Evolutionary conservation across 176 grass and related monocot species (phyloP).

Genomic region (Dactylis glomerata): DNA sequence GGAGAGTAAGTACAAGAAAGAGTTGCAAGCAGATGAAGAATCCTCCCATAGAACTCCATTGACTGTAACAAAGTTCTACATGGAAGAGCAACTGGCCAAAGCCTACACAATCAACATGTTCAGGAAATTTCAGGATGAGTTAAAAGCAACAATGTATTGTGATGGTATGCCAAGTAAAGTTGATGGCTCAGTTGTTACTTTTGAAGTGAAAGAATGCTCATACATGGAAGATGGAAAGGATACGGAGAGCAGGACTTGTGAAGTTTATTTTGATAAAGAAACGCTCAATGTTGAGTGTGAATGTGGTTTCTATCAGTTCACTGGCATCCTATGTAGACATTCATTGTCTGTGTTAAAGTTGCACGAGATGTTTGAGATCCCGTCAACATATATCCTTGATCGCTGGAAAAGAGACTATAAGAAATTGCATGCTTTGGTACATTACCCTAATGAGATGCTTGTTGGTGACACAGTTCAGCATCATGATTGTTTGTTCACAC

Average conservation of each 20-base stretch:
- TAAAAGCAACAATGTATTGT: slow-evolving; percentile 98
- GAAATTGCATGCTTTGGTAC: slow-evolving; percentile 56
- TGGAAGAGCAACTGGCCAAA: slow-evolving; percentile 92
- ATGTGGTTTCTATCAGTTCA: slow-evolving; percentile 83
- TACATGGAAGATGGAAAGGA: slow-evolving; percentile 85
- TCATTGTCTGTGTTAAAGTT: slow-evolving; percentile 85
- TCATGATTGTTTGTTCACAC: slow-evolving; percentile 50
- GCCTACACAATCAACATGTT: slow-evolving; percentile 92
- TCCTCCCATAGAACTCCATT: slow-evolving; percentile 83
- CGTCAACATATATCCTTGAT: slow-evolving; percentile 68
- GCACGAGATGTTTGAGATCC: slow-evolving; percentile 86
- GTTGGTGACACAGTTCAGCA: slow-evolving; percentile 39
- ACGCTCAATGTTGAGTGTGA: slow-evolving; percentile 59
- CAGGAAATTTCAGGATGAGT: slow-evolving; percentile 92
- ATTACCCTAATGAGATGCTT: slow-evolving; percentile 32
- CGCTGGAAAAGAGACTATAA: slow-evolving; percentile 92
- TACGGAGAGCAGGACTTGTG: slow-evolving; percentile 61
- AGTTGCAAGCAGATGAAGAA: slow-evolving; percentile 79
- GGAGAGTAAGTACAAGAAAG: slow-evolving; percentile 90
- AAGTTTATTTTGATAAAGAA: slow-evolving; percentile 73
- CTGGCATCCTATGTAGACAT: slow-evolving; percentile 91
- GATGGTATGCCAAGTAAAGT: slow-evolving; percentile 68
- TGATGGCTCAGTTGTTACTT: slow-evolving; percentile 53
- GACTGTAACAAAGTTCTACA: slow-evolving; percentile 91
- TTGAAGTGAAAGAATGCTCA: slow-evolving; percentile 89